phyloP scores from a whole-genome alignment of 495 filamentous ascomycete species.

The Aspergillus cavernicola region DNA sequence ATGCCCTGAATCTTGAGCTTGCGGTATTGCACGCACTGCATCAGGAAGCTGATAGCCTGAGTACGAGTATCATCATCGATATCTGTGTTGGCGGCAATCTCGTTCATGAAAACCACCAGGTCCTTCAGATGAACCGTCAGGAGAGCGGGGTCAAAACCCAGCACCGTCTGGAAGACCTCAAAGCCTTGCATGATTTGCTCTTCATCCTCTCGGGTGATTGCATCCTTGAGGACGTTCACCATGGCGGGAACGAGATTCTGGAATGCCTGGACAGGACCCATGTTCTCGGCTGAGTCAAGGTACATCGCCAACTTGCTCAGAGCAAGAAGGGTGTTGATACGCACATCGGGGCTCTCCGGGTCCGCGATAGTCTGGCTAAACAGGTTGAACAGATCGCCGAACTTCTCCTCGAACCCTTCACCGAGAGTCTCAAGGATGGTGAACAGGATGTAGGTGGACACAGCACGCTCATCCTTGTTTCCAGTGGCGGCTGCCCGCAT shows the following conservation, averaged over 20 bases:
- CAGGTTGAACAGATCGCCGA: conserved; percentile 71
- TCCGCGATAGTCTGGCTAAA: conserved; percentile 87
- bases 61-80: conserved; percentile 78
- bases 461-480: conserved; percentile 76
- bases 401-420: conserved; percentile 71
- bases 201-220: conserved; percentile 74
- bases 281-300: conserved; percentile 80
- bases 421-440: conserved; percentile 84
- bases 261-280: conserved; percentile 64
- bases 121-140: conserved; percentile 84
- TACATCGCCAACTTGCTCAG: conserved; percentile 84
- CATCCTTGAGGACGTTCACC: conserved; percentile 83
- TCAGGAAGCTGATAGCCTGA: conserved; percentile 89
- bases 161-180: conserved; percentile 94
- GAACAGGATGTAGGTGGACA: conserved; percentile 88
- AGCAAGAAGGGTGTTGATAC: conserved; percentile 92
- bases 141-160: conserved; percentile 84
- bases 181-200: conserved; percentile 85
- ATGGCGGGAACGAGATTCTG: conserved; percentile 78
- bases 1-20: conserved; percentile 93
- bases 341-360: conserved; percentile 83
- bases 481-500: conserved; percentile 66
- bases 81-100: conserved; percentile 69
- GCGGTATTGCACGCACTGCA: conserved; percentile 85
- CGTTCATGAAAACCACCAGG: conserved; percentile 89